Base-by-base conservation (phyloP, 495 filamentous ascomycete species). In the Aspergillus ostianus region DNA sequence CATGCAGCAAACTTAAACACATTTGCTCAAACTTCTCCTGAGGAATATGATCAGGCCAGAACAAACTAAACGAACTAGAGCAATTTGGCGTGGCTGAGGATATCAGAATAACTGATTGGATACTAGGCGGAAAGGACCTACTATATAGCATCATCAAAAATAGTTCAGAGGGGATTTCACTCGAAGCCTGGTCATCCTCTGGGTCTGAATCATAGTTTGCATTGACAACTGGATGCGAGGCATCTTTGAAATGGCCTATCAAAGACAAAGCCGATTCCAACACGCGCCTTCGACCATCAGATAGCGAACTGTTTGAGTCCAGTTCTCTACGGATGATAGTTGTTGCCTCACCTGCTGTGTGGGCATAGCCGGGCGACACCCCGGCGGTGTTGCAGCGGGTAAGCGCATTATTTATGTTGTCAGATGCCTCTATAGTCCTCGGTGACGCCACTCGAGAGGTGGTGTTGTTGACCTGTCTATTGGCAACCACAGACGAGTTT, bases 31-130 rank as follows among this genome's bases (percentile, higher is more conserved):
- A 47, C 5, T 54, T 58, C 9, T 58, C 60, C 13, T 65, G 59
- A 6, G 66, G 66, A n/a, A 73, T 67, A 29, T 71, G 70, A 47
- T 73, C 70, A 26, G 70, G 70, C 68, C 68, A 73, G 10, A 41
- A 45, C 15, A 64, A 21, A 29, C 30, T 52, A 13, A 23, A 52
- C 17, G 50, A 30, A 18, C 15, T 23, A 3, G 50, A 30, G 18
- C 30, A 52, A 8, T 52, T 30, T 17, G 50, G 30, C 10, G 23
- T 29, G 19, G 61, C 23, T 45, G 44, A 13, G 49, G 12, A 50
- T 47, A 48, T 47, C 17, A 59, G n/a, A 23, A 20, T n/a, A 15
- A 6, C 3, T 51, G 23, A 2, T 26, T 2, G 23, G 23, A 26
- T 26, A 26, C 23, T 26, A 26, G 23, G 23, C 2, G 23, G 23